A percentile compares a stretch with the other conserved stretches of the same genome.
Evolutionary conservation across 768 basidiomycete genomes (phyloP).

Genomic region (Daedalea quercina): DNA sequence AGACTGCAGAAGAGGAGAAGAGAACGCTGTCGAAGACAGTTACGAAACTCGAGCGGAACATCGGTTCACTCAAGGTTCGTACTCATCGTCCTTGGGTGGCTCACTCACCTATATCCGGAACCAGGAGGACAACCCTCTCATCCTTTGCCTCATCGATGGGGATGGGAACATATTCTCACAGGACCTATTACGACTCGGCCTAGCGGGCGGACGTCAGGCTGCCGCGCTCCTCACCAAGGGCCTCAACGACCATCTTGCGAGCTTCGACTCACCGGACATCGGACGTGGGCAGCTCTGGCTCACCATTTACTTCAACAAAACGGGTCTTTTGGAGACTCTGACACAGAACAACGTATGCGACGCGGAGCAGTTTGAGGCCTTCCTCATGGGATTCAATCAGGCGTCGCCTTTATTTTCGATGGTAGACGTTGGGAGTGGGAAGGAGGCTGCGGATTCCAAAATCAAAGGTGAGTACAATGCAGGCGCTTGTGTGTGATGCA

Average conservation of each 20-base stretch:
- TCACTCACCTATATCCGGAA: neutral
- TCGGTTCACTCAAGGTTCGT: slow-evolving; percentile 27
- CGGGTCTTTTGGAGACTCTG: slow-evolving; percentile 27
- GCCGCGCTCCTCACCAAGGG: slow-evolving; percentile 29
- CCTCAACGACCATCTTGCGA: slow-evolving; percentile 26
- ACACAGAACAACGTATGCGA: slow-evolving; percentile 24
- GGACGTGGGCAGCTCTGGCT: slow-evolving; percentile 30
- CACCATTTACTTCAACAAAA: slow-evolving; percentile 31
- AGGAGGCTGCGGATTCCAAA: slow-evolving; percentile 37
- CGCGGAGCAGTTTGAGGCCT: slow-evolving; percentile 27
- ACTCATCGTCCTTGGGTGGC: neutral
- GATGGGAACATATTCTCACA: slow-evolving; percentile 34
- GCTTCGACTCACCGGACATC: slow-evolving; percentile 16
- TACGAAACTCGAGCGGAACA: slow-evolving; percentile 24
- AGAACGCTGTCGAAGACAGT: slow-evolving; percentile 22
- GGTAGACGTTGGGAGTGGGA: slow-evolving; percentile 35
- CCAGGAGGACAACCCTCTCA: slow-evolving; percentile 34
- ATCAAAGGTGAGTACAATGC: slow-evolving; percentile 25
- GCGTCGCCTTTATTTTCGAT: slow-evolving; percentile 34
- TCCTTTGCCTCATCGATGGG: slow-evolving; percentile 33
- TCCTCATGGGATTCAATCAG: slow-evolving; percentile 33
- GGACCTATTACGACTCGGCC: slow-evolving; percentile 25
- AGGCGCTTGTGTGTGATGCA: neutral
- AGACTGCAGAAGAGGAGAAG: slow-evolving; percentile 28
- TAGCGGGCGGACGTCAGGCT: slow-evolving; percentile 29